These are phyloP conservation scores for Verticillium tricorpus DNA, from an alignment of 2,329 filamentous ascomycete genomes.

Conservation along the genomic window DNA sequence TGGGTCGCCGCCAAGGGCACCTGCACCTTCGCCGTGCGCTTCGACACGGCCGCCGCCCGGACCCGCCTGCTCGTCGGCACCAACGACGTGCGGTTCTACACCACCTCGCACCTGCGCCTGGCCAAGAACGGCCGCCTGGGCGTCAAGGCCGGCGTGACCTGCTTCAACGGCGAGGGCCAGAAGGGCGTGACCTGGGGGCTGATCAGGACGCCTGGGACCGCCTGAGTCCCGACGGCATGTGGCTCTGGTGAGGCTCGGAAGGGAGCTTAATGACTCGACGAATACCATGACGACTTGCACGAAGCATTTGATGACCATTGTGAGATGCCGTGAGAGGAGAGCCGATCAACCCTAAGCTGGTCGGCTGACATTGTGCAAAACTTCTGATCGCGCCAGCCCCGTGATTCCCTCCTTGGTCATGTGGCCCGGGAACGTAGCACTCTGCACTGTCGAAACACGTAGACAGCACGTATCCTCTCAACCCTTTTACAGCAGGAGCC, in stretches of 20 bases:
- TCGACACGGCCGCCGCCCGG: neutral
- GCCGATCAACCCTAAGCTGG: no score
- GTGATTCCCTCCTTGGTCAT: no score
- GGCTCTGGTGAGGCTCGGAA: neutral
- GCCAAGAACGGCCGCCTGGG: constrained; percentile 8
- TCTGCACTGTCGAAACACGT: no score
- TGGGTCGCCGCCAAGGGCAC: constrained; percentile 7
- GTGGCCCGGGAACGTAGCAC: no score
- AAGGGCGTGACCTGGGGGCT: constrained; percentile 9
- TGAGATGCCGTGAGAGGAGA: no score
- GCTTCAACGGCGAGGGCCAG: constrained; percentile 6
- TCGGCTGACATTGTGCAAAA: no score
- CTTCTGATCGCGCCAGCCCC: no score
- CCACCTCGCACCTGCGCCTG: constrained; percentile 2
- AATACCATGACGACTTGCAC: no score
- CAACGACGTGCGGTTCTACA: constrained; percentile 12
- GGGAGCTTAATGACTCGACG: no score
- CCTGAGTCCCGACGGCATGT: neutral
- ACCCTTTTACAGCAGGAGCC: no score
- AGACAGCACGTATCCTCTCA: no score
- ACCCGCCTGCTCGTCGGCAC: constrained; percentile 9
- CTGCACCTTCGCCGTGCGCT: constrained; percentile 9
- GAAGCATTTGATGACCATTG: no score
- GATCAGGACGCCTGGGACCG: neutral
- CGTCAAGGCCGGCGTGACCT: constrained; percentile 7